These are phyloP conservation scores for Blumeria graminis DNA, from an alignment of 2,329 filamentous ascomycete species.

Conservation along the genomic window DNA sequence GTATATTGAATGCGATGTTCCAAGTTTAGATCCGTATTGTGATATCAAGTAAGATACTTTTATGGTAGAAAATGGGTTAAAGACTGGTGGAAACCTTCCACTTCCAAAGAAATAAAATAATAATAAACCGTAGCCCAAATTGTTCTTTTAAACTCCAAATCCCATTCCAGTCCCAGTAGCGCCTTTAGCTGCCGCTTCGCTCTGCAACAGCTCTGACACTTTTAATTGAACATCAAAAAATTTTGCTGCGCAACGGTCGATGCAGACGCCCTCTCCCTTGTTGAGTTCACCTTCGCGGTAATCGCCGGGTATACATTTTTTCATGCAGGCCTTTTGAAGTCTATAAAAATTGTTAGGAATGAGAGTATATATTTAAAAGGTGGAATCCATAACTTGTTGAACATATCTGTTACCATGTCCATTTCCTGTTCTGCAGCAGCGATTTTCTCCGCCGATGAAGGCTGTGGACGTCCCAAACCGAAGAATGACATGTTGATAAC, in stretches of 20 bases:
- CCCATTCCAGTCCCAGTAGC: constrained; percentile 25
- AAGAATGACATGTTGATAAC: constrained; percentile 39
- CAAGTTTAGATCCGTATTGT: too few species aligned
- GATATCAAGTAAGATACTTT: too few species aligned
- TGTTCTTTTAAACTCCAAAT: constrained; percentile 17
- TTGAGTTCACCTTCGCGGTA: constrained; percentile 95
- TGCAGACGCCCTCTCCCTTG: constrained; percentile 96
- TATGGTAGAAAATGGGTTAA: too few species aligned
- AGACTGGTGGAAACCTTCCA: too few species aligned
- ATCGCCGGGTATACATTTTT: constrained; percentile 77
- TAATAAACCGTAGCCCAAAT: too few species aligned
- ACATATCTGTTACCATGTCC: constrained; percentile 94
- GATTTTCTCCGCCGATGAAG: constrained; percentile 91
- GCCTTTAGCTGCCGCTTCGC: constrained; percentile 47
- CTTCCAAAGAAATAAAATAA: too few species aligned
- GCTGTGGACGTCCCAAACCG: constrained; percentile 52
- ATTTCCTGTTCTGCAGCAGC: constrained; percentile 89
- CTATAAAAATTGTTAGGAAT: constrained; percentile 20
- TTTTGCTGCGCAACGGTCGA: constrained; percentile 91
- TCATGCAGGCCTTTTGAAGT: constrained; percentile 67
- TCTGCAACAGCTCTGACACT: constrained; percentile 89
- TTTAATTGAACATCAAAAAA: constrained; percentile 99
- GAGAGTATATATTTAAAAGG: neutral
- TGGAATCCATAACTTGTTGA: constrained; percentile 50
- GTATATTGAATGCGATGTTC: too few species aligned